phyloP scores from a whole-genome alignment of 192 early-diverging fungal species.

The Backusella mclennaniae region DNA sequence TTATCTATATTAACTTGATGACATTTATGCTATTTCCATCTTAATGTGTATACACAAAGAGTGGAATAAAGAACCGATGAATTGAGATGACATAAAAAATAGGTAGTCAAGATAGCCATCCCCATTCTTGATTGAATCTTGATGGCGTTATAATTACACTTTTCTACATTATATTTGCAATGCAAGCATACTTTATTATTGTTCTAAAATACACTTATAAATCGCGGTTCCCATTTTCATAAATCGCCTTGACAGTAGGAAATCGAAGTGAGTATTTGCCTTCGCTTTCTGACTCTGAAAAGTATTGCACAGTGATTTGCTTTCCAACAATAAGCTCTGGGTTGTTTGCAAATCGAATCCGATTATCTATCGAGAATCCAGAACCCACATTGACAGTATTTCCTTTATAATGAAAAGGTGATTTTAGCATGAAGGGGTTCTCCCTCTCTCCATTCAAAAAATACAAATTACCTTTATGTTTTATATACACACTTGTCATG shows the following conservation, averaged over 20 bases:
- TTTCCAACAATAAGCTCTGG: conserved; percentile 51
- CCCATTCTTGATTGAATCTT: too few species aligned
- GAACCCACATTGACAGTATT: conserved; percentile 54
- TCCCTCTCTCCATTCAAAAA: background rate
- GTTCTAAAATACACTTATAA: background rate
- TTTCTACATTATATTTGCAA: too few species aligned
- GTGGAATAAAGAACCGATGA: too few species aligned
- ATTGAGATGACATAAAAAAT: too few species aligned
- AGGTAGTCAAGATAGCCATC: too few species aligned
- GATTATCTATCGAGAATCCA: conserved; percentile 44
- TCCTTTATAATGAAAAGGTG: conserved; percentile 11
- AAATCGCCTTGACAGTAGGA: conserved; percentile 54
- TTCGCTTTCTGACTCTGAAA: conserved; percentile 39
- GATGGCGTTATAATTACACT: background rate
- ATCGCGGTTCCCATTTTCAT: conserved; percentile 27
- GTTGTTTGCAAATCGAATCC: conserved; percentile 41
- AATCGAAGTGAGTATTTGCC: conserved; percentile 42
- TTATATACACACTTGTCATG: conserved; percentile 43
- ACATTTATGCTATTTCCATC: too few species aligned
- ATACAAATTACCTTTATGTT: conserved; percentile 35
- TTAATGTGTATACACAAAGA: too few species aligned
- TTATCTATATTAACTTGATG: too few species aligned
- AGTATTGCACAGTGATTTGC: conserved; percentile 50
- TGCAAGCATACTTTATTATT: too few species aligned
- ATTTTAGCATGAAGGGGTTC: background rate